Base-by-base conservation (phyloP, 192 early-diverging fungal genomes). In the Backusella psychrophila region DNA sequence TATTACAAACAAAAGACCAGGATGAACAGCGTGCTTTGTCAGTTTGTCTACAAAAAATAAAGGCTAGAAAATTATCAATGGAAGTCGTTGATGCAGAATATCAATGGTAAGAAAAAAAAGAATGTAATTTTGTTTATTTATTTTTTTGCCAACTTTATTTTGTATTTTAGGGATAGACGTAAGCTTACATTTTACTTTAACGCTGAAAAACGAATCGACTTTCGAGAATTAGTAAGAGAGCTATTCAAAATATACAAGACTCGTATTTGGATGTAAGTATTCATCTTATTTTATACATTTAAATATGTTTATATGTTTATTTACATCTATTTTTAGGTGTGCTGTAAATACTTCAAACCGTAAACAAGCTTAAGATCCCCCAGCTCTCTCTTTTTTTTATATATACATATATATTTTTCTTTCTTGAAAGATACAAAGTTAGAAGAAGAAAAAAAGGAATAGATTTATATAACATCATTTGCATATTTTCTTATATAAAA, bases 151-250 rank as follows among this genome's bases (percentile, higher is more conserved):
- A 33, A 33, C 33, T 14, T 36, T 21, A 14, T 4, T 33, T 5
- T 29, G 34, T 35, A 38, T 33, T 44, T 17, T 78, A 94, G 93
- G 94, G 97, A 99, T 85, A 90, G 96, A 19, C 91, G 94, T 78
- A 99, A 99, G 89, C 85, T 99, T 65, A 99, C 97, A 3, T 99
- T 98, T 69, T 97, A 96, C 81, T 99, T 97, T 85, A 93, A 93
- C 19, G 95, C 96, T 23, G 95, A 96, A 66, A 90, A 92, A 74
- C 90, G 97, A 52, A 95, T 99, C 66, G 96, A 99, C 82, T 99
- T 99, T 85, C 89, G 96, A 71, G 96, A 98, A 84, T 89, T 99
- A 77, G 96, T 98, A 71, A 90, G 96, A 59, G 96, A 97, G 49
- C 86, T 98, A 66, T 99, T 97, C 85, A 98, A 97, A 80, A 92